Evolutionary conservation across 164 flowering plant genomes (phyloP), one percentile per base, ranked within the genome.

Genomic region (Kalanchoe fedtschenkoi): DNA sequence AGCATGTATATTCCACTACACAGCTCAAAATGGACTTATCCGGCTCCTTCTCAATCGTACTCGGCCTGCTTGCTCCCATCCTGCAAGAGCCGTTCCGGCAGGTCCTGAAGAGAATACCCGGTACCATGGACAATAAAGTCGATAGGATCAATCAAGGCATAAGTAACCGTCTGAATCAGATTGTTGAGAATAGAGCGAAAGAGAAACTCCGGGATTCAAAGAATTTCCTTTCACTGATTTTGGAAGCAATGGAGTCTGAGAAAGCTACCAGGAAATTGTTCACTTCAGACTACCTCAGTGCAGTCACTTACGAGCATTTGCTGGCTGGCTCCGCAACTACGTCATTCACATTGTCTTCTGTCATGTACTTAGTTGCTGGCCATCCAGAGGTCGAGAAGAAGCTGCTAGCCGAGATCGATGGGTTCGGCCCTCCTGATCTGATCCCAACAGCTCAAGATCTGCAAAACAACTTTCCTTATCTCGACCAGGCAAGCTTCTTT

Each of bases 261-360:
- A 73, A 54, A 0, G 71, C 60, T 5, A 64, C 86, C 2, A 78
- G 69, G 72, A 77, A 78, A 58, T 59, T 81, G 53, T 86, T 93
- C 74, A 75, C 92, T 16, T 67, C 78, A 2, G 95, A 93, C 58
- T 88, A 85, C 62, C 69, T 93, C 8, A 89, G 95, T 73, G 89
- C 90, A 19, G 81, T 88, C 14, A 74, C 97, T 37, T 93, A 93
- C 66, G 97, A 93, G 65, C 97, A 93, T 59, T 74, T 93, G 17
- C 81, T 93, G 30, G 97, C 98, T 37, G 98, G 98, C 1, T 89
- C 98, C 1, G 83, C 95, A 4, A 92, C 97, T 5, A 88, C 97
- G 2, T 65, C 96, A 2, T 92, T 92, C 58, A 89, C 98, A 0
- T 61, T 92, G 68, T 82, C 98, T 29, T 77, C 90, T 6, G 65